phyloP scores from a whole-genome alignment of 192 early-diverging fungal species.

The Coemansia umbellata region DNA sequence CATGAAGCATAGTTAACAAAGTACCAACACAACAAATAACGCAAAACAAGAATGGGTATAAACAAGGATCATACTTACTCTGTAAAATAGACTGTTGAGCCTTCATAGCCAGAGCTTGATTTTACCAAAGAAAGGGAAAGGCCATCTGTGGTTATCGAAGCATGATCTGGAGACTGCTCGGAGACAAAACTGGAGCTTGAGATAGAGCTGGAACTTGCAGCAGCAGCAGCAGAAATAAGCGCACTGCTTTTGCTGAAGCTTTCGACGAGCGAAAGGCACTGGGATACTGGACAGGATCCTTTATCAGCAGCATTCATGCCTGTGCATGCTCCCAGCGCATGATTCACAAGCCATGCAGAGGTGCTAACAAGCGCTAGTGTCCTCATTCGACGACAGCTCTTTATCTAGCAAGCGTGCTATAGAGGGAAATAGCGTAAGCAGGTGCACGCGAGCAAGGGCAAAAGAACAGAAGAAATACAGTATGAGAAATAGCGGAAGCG shows the following conservation, averaged over 20 bases:
- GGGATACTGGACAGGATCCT: slow-evolving; percentile 25
- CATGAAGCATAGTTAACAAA: background rate
- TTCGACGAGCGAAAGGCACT: slow-evolving; percentile 15
- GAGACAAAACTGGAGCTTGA: slow-evolving; percentile 48
- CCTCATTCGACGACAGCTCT: slow-evolving; percentile 13
- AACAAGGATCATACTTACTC: slow-evolving; percentile 6
- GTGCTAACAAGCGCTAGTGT: slow-evolving; percentile 10
- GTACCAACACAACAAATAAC: background rate
- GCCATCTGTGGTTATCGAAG: slow-evolving; percentile 39
- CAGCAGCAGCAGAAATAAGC: slow-evolving; percentile 1
- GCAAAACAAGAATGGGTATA: background rate
- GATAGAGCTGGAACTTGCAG: background rate
- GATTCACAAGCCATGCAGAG: slow-evolving; percentile 19
- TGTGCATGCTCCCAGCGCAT: slow-evolving; percentile 50
- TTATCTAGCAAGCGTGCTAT: background rate
- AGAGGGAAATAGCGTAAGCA: slow-evolving; percentile 1
- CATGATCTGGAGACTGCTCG: slow-evolving; percentile 48
- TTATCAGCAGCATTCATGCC: slow-evolving; percentile 40
- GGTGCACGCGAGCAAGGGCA: background rate
- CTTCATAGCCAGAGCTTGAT: slow-evolving; percentile 40
- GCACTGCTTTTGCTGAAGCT: slow-evolving; percentile 10
- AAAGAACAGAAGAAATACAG: background rate
- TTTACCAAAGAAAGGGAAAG: slow-evolving; percentile 47
- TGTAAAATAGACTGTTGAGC: slow-evolving; percentile 44
- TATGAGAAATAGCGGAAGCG: background rate